Evolutionary conservation across 2,329 filamentous ascomycete genomes (phyloP).

Genomic region (Fusarium stilboides): DNA sequence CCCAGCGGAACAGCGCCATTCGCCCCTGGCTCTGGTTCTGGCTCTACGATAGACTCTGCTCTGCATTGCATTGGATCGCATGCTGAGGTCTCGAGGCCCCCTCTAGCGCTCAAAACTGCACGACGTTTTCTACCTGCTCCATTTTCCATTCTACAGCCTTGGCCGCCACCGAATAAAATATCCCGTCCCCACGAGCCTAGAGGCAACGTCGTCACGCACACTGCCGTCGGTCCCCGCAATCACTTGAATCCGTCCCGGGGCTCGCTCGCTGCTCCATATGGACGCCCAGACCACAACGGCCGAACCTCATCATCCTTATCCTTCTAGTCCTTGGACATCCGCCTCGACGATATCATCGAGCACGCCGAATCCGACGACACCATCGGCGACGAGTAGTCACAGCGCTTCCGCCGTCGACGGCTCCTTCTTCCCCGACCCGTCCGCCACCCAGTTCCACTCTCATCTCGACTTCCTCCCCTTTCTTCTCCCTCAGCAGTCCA

Average conservation of each 20-base stretch:
- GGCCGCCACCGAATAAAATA: constrained; percentile 37
- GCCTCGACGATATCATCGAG: constrained; percentile 49
- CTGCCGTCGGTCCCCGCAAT: constrained; percentile 46
- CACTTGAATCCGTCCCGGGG: constrained; percentile 47
- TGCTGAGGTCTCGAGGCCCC: constrained; percentile 38
- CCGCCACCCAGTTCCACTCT: constrained; percentile 56
- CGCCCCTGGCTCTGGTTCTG: constrained; percentile 36
- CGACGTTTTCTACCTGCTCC: constrained; percentile 33
- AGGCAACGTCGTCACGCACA: constrained; percentile 45
- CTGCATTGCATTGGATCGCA: constrained; percentile 40
- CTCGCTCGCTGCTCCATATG: constrained; percentile 56
- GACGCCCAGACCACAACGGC: constrained; percentile 57
- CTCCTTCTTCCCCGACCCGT: constrained; percentile 51
- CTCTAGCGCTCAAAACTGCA: constrained; percentile 25
- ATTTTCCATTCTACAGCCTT: constrained; percentile 37
- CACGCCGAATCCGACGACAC: constrained; percentile 46
- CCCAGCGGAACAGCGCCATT: constrained; percentile 48
- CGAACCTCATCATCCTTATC: constrained; percentile 58
- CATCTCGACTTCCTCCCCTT: constrained; percentile 70
- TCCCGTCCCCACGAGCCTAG: constrained; percentile 30
- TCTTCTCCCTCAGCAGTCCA: constrained; percentile 71
- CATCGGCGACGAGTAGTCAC: constrained; percentile 48
- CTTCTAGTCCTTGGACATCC: constrained; percentile 52
- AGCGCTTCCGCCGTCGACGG: constrained; percentile 52
- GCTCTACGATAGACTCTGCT: constrained; percentile 32